phyloP scores from a whole-genome alignment of 2,329 filamentous ascomycete genomes.

The Xenosphaeropsis pyriputrescens region DNA sequence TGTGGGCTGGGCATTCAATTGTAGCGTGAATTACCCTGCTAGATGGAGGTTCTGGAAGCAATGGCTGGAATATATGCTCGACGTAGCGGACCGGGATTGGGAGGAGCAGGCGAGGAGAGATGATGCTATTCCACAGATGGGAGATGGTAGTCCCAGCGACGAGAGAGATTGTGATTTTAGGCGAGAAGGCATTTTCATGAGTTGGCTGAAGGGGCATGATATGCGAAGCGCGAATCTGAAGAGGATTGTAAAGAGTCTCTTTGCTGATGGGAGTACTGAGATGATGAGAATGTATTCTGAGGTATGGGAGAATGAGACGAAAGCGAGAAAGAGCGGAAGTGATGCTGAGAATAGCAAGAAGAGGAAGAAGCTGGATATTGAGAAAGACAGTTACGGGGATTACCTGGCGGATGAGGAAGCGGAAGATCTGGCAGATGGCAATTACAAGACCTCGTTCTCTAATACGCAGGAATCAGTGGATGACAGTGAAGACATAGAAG shows the following conservation, averaged over 20 bases:
- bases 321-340: conserved; percentile 24
- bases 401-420: conserved; percentile 24
- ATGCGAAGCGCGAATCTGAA: conserved; percentile 9
- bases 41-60: conserved; percentile 72
- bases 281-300: conserved; percentile 42
- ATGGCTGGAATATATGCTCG: conserved; percentile 70
- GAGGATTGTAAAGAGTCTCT: conserved; percentile 48
- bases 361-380: conserved; percentile 32
- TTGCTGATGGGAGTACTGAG: conserved; percentile 46
- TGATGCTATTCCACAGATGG: neutral
- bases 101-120: conserved; percentile 38
- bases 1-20: conserved; percentile 88
- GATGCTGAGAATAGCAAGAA: conserved; percentile 34
- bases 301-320: conserved; percentile 53
- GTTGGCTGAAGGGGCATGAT: no score
- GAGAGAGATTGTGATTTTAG: no score
- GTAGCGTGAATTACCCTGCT: conserved; percentile 55
- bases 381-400: conserved; percentile 44
- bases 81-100: conserved; percentile 62
- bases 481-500: no score
- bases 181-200: no score
- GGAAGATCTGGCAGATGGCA: conserved; percentile 34
- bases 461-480: conserved; percentile 23
- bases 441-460: conserved; percentile 21
- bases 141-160: no score